Evolutionary conservation across 805 yeast genomes (phyloP).

Genomic region (Candida suzukii): DNA sequence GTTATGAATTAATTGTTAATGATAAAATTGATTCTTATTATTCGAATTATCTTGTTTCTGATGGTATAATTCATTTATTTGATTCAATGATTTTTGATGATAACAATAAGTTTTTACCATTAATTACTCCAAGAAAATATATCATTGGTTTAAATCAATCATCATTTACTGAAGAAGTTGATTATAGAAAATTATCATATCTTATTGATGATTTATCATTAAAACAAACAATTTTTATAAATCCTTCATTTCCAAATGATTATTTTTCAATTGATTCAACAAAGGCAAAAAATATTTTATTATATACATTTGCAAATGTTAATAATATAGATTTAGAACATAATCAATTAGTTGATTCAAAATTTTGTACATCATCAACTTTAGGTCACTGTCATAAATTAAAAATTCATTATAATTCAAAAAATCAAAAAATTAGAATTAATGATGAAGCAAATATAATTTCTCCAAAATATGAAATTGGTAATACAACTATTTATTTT

Average conservation of each 20-base stretch:
- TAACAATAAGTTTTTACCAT: conserved; percentile 14
- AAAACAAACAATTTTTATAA: conserved; percentile 38
- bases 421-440: conserved; percentile 24
- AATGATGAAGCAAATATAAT: conserved; percentile 51
- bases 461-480: conserved; percentile 40
- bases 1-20: conserved; percentile 30
- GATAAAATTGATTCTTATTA: conserved; percentile 22
- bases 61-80: conserved; percentile 46
- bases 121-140: conserved; percentile 49
- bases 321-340: conserved; percentile 28
- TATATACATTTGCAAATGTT: conserved; percentile 61
- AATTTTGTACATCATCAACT: conserved; percentile 45
- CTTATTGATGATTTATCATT: conserved; percentile 47
- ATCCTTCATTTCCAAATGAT: conserved; percentile 24
- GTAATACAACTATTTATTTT: conserved; percentile 60
- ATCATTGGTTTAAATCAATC: conserved; percentile 53
- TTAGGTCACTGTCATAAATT: conserved; percentile 63
- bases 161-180: conserved; percentile 61
- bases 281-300: conserved; percentile 25
- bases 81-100: conserved; percentile 20
- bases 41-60: conserved; percentile 36
- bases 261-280: conserved; percentile 7
- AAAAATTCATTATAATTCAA: conserved; percentile 31
- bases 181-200: conserved; percentile 47
- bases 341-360: conserved; percentile 38